A percentile compares a stretch with the other conserved stretches of the same genome.
phyloP scores from a whole-genome alignment of 2,329 filamentous ascomycete genomes.

The Didymella pinodella region DNA sequence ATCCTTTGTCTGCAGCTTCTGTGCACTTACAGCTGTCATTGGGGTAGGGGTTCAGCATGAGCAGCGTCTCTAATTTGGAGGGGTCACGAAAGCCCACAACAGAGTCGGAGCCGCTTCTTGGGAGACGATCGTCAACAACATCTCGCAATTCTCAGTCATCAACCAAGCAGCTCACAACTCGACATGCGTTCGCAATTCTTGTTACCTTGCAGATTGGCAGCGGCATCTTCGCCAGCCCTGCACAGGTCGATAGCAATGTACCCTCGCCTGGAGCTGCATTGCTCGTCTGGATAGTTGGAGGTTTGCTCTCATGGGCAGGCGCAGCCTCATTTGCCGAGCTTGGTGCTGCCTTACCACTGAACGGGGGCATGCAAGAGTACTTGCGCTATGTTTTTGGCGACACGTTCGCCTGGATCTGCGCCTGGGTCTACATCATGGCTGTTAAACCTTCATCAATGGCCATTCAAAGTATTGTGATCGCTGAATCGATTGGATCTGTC shows the following conservation, averaged over 20 bases:
- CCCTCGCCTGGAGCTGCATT: slow-evolving; percentile 67
- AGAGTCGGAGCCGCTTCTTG: slow-evolving; percentile 42
- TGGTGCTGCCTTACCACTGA: slow-evolving; percentile 68
- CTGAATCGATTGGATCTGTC: slow-evolving; percentile 59
- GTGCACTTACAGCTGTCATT: not conserved
- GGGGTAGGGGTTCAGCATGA: slow-evolving; percentile 14
- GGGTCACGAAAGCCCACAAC: slow-evolving; percentile 24
- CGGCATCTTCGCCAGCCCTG: slow-evolving; percentile 71
- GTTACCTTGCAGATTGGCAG: slow-evolving; percentile 71
- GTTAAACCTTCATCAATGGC: slow-evolving; percentile 71
- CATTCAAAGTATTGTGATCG: slow-evolving; percentile 70
- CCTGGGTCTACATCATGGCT: slow-evolving; percentile 71
- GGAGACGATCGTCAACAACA: slow-evolving; percentile 25
- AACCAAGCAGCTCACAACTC: slow-evolving; percentile 46
- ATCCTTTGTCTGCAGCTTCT: not conserved
- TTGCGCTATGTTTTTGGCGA: slow-evolving; percentile 69
- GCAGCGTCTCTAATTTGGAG: slow-evolving; percentile 8
- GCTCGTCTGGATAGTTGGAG: slow-evolving; percentile 68
- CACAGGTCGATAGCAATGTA: slow-evolving; percentile 69
- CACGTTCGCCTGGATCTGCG: slow-evolving; percentile 67
- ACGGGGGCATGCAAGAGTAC: slow-evolving; percentile 71
- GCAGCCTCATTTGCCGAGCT: slow-evolving; percentile 69
- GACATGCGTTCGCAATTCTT: slow-evolving; percentile 63
- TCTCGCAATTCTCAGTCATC: slow-evolving; percentile 24
- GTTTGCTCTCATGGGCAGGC: slow-evolving; percentile 70